phyloP scores from a whole-genome alignment of 108 stramenopile species.

The Discostella pseudostelligera region DNA sequence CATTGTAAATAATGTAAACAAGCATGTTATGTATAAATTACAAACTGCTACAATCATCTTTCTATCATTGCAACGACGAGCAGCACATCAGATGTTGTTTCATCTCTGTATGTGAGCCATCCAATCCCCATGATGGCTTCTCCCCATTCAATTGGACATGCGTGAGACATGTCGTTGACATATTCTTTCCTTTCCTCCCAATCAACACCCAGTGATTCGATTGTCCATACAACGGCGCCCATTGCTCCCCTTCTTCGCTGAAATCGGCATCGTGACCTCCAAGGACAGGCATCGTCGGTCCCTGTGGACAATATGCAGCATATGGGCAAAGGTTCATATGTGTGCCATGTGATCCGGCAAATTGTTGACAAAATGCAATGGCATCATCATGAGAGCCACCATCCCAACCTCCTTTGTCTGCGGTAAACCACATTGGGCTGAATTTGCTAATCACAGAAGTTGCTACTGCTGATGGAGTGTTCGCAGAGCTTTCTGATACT shows the following conservation, averaged over 20 bases:
- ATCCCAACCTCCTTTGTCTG: constrained; percentile 21
- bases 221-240: constrained; percentile 34
- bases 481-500: not conserved
- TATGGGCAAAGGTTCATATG: constrained; percentile 42
- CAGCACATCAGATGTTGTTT: constrained; percentile 49
- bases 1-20: too few species aligned
- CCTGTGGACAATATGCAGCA: constrained; percentile 41
- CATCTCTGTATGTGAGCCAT: constrained; percentile 32
- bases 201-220: constrained; percentile 38
- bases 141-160: constrained; percentile 31
- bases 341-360: constrained; percentile 9
- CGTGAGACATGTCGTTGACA: constrained; percentile 21
- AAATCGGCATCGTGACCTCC: constrained; percentile 18
- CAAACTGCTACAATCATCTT: too few species aligned
- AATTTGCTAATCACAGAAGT: constrained; percentile 15
- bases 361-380: constrained; percentile 15
- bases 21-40: too few species aligned
- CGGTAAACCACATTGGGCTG: constrained; percentile 27
- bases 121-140: constrained; percentile 39
- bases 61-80: constrained; percentile 7
- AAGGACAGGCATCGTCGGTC: constrained; percentile 23
- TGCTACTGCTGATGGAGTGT: not conserved
- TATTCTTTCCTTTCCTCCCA: constrained; percentile 9
- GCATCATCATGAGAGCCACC: constrained; percentile 38
- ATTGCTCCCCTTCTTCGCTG: constrained; percentile 28